Evolutionary conservation across 768 basidiomycete species (phyloP).

Genomic region (Boletus barrowsii): DNA sequence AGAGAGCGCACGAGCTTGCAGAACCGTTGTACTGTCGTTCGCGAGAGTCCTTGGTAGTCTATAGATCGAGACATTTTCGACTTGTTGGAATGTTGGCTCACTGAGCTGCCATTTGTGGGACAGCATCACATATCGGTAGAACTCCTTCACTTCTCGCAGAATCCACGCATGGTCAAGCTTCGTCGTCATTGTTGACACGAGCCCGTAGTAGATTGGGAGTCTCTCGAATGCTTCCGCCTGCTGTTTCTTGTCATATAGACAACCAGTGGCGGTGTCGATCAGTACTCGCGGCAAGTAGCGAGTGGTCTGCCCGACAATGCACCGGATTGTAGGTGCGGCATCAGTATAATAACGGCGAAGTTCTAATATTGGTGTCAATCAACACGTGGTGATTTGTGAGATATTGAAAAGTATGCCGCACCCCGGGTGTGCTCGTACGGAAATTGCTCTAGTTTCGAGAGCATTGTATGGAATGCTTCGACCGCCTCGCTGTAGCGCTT

Average conservation of each 20-base stretch:
- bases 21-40: neutral
- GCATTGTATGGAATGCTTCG: too few species aligned
- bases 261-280: too few species aligned
- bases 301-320: neutral
- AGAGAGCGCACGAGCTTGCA: neutral
- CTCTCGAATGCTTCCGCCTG: too few species aligned
- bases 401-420: neutral
- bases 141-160: too few species aligned
- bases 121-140: too few species aligned
- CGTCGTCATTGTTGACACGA: too few species aligned
- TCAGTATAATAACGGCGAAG: neutral
- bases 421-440: neutral
- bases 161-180: too few species aligned
- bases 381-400: neutral
- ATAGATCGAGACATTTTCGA: neutral
- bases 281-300: too few species aligned
- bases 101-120: neutral
- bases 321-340: neutral
- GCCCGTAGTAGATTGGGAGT: too few species aligned
- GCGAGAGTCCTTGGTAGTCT: neutral
- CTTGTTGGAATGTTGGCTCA: neutral
- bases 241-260: too few species aligned
- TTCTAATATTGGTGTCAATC: neutral
- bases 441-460: too few species aligned
- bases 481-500: too few species aligned